Conservation (phyloP, 345 rosid species). For the Draba incana region DNA sequence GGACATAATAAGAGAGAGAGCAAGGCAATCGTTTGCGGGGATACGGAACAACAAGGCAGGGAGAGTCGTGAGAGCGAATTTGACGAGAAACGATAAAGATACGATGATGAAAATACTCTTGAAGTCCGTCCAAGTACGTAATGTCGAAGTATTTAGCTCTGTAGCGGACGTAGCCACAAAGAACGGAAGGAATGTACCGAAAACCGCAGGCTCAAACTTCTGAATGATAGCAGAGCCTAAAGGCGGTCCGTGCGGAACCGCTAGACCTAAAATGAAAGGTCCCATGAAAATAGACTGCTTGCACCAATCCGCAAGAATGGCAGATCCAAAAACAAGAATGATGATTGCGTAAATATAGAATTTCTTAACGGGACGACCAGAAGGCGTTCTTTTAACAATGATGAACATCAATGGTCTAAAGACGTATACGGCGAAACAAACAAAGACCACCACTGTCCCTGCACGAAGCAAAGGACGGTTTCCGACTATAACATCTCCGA, state of each 20-base stretch:
- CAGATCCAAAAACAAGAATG: conserved; percentile 38
- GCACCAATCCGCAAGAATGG: conserved; percentile 26
- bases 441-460: conserved; percentile 6
- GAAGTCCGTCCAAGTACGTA: conserved; percentile 7
- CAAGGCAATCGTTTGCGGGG: conserved; percentile 49
- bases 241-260: conserved; percentile 53
- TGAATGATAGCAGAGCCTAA: conserved; percentile 48
- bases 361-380: conserved; percentile 45
- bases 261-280: conserved; percentile 47
- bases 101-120: conserved; percentile 7
- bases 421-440: conserved; percentile 25
- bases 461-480: conserved; percentile 37
- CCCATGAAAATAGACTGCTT: conserved; percentile 41
- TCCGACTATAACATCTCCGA: conserved; percentile 35
- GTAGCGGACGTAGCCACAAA: conserved; percentile 27
- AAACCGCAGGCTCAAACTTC: conserved; percentile 45
- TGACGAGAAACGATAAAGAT: conserved; percentile 29
- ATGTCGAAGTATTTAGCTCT: conserved; percentile 7
- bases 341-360: conserved; percentile 34
- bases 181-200: conserved; percentile 40
- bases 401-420: conserved; percentile 43
- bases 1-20: conserved; percentile 53
- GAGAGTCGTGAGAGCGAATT: conserved; percentile 36
- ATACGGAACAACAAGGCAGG: conserved; percentile 45
- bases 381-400: conserved; percentile 40